Evolutionary conservation across 805 yeast genomes (phyloP).

Genomic region (Wickerhamiella sergipiensis): DNA sequence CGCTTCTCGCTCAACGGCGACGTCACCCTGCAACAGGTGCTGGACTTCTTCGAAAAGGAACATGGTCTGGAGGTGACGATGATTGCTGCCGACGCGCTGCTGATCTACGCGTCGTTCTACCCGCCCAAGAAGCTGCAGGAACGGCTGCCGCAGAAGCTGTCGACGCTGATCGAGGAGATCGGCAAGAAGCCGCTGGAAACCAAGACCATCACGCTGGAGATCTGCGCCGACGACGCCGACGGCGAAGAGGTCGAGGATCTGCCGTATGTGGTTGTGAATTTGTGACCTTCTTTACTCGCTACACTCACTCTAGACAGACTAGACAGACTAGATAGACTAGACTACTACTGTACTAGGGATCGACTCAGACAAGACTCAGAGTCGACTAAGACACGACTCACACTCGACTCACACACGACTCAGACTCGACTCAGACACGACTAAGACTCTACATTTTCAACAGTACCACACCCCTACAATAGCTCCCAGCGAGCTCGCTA

Average conservation of each 20-base stretch:
- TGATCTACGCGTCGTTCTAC: slow-evolving; percentile 84
- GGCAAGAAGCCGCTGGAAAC: slow-evolving; percentile 68
- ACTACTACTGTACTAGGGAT: no score
- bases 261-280: slow-evolving; percentile 59
- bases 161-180: slow-evolving; percentile 69
- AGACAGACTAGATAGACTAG: no score
- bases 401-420: no score
- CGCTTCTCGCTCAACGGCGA: slow-evolving; percentile 61
- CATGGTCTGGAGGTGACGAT: slow-evolving; percentile 82
- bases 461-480: no score
- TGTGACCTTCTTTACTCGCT: background rate
- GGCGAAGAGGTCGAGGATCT: slow-evolving; percentile 90
- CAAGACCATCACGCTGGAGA: slow-evolving; percentile 70
- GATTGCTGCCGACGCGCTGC: slow-evolving; percentile 82
- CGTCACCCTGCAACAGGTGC: slow-evolving; percentile 55
- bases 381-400: no score
- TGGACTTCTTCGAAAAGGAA: slow-evolving; percentile 60
- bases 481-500: no score
- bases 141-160: slow-evolving; percentile 50
- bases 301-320: background rate
- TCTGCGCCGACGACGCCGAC: slow-evolving; percentile 79
- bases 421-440: no score
- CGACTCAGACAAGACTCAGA: no score
- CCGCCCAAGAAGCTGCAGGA: slow-evolving; percentile 84
- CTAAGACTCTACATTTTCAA: no score